A percentile compares a stretch with the other conserved stretches of the same genome.
Conservation (phyloP, 768 basidiomycete species). For the Leccinum incarnatum region DNA sequence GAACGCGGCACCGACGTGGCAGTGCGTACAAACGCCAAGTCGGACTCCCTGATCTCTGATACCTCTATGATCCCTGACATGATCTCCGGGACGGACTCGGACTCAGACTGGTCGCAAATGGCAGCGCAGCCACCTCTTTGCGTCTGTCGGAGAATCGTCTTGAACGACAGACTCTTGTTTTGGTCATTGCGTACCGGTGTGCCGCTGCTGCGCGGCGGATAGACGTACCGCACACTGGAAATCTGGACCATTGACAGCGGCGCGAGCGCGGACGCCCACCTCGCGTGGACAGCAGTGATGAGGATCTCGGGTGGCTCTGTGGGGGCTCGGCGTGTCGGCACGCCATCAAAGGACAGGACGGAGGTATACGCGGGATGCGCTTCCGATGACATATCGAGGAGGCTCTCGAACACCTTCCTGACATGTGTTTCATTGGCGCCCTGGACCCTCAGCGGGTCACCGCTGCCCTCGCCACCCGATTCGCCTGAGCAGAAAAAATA, state of each 20-base stretch:
- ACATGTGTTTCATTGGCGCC: slow-evolving; percentile 14
- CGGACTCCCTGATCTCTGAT: slow-evolving; percentile 12
- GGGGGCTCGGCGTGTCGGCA: not conserved
- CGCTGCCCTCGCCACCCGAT: not conserved
- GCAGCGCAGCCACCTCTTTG: not conserved
- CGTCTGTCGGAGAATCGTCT: not conserved
- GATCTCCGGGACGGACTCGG: not conserved
- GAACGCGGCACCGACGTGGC: slow-evolving; percentile 14
- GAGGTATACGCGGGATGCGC: not conserved
- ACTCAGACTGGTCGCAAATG: not conserved
- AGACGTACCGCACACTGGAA: not conserved
- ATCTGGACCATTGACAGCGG: slow-evolving; percentile 4
- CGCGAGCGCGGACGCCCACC: slow-evolving; percentile 12
- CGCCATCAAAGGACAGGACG: not conserved
- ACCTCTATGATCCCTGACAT: too few species aligned
- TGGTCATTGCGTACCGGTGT: not conserved
- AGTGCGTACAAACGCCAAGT: slow-evolving; percentile 13
- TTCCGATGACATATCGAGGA: slow-evolving; percentile 3
- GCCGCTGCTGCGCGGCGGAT: too few species aligned
- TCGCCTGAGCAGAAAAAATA: slow-evolving; percentile 19
- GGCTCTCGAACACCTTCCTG: slow-evolving; percentile 9
- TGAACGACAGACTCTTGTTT: not conserved
- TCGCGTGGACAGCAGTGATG: slow-evolving; percentile 4
- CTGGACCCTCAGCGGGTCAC: not conserved
- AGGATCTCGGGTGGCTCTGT: slow-evolving; percentile 14